phyloP scores from a whole-genome alignment of 2,329 filamentous ascomycete genomes.

The Fusarium euwallaceae region DNA sequence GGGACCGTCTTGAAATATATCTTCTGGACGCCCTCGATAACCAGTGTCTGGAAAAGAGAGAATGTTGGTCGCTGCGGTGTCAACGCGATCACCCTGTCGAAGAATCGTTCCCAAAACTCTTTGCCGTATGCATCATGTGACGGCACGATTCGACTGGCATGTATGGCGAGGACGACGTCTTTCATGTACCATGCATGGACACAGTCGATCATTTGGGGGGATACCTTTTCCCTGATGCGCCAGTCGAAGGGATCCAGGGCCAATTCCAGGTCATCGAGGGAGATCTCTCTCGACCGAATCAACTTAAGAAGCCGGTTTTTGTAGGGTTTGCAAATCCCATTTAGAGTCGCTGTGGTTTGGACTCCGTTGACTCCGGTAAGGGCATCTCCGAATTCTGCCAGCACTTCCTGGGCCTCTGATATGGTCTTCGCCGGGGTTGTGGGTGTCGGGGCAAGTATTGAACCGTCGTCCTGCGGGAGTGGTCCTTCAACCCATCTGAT shows the following conservation, averaged over 20 bases:
- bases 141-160: constrained; percentile 1
- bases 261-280: constrained; percentile 30
- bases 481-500: constrained; percentile 46
- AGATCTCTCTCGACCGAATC: constrained; percentile 24
- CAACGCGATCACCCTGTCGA: constrained; percentile 24
- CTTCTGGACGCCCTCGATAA: not conserved
- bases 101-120: constrained; percentile 28
- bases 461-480: constrained; percentile 4
- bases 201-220: constrained; percentile 16
- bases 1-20: not conserved
- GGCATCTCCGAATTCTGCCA: constrained; percentile 4
- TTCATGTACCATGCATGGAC: constrained; percentile 21
- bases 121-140: constrained; percentile 20
- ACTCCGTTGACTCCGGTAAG: constrained; percentile 4
- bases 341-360: constrained; percentile 8
- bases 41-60: constrained; percentile 9
- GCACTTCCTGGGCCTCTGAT: not conserved
- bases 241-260: constrained; percentile 38
- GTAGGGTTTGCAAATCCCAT: constrained; percentile 20
- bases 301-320: constrained; percentile 14
- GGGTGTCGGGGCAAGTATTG: not conserved
- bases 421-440: not conserved
- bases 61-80: constrained; percentile 27
- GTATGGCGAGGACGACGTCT: constrained; percentile 26
- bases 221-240: constrained; percentile 4